Base-by-base conservation (phyloP, 768 basidiomycete genomes). In the Suillus brevipes region DNA sequence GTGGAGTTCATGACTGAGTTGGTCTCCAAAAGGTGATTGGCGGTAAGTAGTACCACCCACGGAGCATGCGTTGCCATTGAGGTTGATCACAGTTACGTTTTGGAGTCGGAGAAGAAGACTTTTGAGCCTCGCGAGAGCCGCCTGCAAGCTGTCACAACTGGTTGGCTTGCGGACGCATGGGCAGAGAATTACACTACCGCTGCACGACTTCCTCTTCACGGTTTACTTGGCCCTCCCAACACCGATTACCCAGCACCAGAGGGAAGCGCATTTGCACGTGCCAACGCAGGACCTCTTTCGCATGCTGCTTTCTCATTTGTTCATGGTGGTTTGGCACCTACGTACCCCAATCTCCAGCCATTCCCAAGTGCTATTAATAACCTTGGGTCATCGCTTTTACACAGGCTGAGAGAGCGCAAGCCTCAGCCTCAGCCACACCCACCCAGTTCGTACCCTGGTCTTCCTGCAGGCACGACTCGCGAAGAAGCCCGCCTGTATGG, bases 231-330 rank as follows among this genome's bases (percentile, higher is more conserved):
- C 3, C 81, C 82, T 6, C 87, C 87, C 10, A 91, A 92, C 74
- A 86, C 87, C 31, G 84, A 83, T 20, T 87, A 83, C 68, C 85
- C 80, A 47, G 74, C 87, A 34, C 61, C 74, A 71, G 66, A 75
- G 61, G 69, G 67, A 31, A 75, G 75, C 55, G 16, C 64, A 60
- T 70, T 73, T 56, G 68, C 70, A 70, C 77, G 73, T 66, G 82
- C 72, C 36, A 76, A 65, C 64, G 73, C 68, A 8, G 73, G 81
- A 2, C 83, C 86, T 7, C 81, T 95, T 61, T 89, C 90, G 0
- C 91, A 90, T 74, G 84, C 91, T 0, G 93, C 95, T 1, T 78
- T 95, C 36, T 94, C 95, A 1, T 98, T 98, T 75, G 92, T 97
- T 2, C 97, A 99, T 66, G 97, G 96, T 23, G 96, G 96, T 0